phyloP scores from a whole-genome alignment of 148 eudicot genomes.

The Camellia sinensis region DNA sequence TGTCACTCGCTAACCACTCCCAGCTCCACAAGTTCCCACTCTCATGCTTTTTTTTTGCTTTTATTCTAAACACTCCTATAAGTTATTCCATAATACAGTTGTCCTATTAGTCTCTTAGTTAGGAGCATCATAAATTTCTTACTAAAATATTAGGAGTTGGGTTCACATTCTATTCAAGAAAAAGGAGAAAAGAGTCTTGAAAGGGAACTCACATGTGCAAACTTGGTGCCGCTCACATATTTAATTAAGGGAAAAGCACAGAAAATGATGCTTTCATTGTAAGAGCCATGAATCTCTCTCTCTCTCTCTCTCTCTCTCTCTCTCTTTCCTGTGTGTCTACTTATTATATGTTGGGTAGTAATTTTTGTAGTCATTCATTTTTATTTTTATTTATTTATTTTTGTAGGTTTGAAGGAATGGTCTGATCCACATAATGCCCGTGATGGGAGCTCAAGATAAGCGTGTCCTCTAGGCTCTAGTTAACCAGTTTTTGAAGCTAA shows the following conservation, averaged over 20 bases:
- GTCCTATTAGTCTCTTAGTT: slow-evolving; percentile 7
- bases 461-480: not conserved
- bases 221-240: not conserved
- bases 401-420: not conserved
- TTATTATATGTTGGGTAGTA: not conserved
- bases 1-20: slow-evolving; percentile 25
- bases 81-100: slow-evolving; percentile 13
- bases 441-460: not conserved
- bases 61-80: slow-evolving; percentile 2
- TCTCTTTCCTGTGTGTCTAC: not conserved
- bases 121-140: not conserved
- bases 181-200: not conserved
- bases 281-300: not conserved
- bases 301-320: not conserved
- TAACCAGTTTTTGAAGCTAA: not conserved
- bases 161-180: slow-evolving; percentile 27
- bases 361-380: not conserved
- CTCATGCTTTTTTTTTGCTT: slow-evolving; percentile 18
- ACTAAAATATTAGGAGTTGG: slow-evolving; percentile 22
- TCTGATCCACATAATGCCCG: not conserved
- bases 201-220: slow-evolving; percentile 16
- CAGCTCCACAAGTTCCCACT: slow-evolving; percentile 7
- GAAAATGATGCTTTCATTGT: not conserved
- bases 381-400: not conserved
- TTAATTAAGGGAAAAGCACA: not conserved